Conservation (phyloP, 176 grass and related monocot genomes). For the Triticum aestivum region DNA sequence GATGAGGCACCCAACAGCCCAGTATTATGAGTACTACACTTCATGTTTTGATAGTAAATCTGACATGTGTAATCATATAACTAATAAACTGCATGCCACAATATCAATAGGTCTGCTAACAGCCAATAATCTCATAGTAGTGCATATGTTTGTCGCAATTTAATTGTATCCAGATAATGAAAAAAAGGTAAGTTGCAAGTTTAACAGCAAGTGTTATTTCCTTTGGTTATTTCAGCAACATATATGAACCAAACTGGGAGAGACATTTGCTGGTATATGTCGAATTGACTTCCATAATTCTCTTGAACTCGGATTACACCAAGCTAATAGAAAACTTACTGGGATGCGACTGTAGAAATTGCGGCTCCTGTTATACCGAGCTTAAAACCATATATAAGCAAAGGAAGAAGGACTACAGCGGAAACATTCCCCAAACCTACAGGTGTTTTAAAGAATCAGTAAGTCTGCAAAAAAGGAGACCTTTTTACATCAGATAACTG, state of each 20-base stretch:
- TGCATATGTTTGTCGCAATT: background rate
- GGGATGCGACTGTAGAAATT: slow-evolving; percentile 63
- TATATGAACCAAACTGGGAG: slow-evolving; percentile 1
- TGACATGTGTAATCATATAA: background rate
- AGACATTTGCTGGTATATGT: slow-evolving; percentile 11
- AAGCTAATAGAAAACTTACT: slow-evolving; percentile 10
- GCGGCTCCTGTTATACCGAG: slow-evolving; percentile 68
- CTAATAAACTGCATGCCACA: background rate
- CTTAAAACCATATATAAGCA: slow-evolving; percentile 59
- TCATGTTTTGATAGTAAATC: background rate
- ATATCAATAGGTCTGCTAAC: background rate
- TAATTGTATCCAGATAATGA: background rate
- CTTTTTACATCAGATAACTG: background rate
- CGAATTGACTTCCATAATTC: background rate
- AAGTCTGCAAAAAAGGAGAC: background rate
- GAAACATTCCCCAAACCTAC: slow-evolving; percentile 62
- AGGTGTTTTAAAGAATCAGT: slow-evolving; percentile 8
- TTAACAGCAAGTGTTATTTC: background rate
- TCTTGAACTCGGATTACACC: background rate
- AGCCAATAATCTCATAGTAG: slow-evolving; percentile 2
- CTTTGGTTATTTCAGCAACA: slow-evolving; percentile 3
- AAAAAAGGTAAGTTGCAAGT: background rate
- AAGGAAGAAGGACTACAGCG: slow-evolving; percentile 52
- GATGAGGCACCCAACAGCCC: too few species aligned
- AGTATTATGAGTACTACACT: too few species aligned